Evolutionary conservation across 2,329 filamentous ascomycete genomes (phyloP).

Genomic region (Plectosphaerella cucumerina): DNA sequence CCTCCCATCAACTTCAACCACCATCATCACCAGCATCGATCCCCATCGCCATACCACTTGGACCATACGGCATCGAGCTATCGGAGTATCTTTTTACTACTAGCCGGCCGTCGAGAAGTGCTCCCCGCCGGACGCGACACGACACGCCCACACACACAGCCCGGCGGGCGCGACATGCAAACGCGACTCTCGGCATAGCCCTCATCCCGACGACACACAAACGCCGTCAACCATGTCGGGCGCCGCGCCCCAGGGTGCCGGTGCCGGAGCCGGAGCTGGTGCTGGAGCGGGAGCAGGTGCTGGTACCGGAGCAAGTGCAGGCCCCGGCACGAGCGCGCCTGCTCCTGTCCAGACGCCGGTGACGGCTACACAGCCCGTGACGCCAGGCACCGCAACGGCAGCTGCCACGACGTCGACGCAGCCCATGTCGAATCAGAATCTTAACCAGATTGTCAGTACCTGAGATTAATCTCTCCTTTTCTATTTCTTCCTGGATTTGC

Average conservation of each 20-base stretch:
- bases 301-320: background rate
- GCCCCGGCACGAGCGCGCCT: too few relatives aligned
- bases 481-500: too few relatives aligned
- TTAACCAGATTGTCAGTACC: constrained; percentile 87
- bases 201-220: too few relatives aligned
- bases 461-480: background rate
- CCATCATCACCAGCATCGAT: background rate
- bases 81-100: background rate
- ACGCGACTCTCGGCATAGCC: background rate
- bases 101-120: background rate
- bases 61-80: background rate
- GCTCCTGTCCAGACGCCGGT: constrained; percentile 6
- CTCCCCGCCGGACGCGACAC: too few relatives aligned
- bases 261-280: background rate
- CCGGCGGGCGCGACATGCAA: background rate
- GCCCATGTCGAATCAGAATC: constrained; percentile 75
- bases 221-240: constrained; percentile 24
- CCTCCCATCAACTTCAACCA: background rate
- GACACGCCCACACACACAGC: too few relatives aligned
- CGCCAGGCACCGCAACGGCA: background rate
- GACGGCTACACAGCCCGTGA: background rate
- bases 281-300: background rate
- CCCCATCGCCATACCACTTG: background rate
- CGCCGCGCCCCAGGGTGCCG: constrained; percentile 4
- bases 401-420: background rate